Conservation (phyloP, 768 basidiomycete species). For the Coprinopsis cinerea region DNA sequence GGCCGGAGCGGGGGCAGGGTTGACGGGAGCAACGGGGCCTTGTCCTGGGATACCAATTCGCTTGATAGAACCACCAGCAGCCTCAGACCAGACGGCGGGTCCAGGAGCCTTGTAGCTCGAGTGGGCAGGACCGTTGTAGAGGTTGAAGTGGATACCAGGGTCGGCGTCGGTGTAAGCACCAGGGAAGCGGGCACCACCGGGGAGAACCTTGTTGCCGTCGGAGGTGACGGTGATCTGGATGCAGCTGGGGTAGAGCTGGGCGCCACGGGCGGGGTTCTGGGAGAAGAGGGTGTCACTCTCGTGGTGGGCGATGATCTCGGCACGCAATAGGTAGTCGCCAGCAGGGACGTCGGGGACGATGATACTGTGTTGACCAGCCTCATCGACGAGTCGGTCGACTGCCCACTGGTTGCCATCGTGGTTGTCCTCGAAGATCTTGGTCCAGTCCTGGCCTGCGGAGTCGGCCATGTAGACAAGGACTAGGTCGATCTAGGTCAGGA, state of each 20-base stretch:
- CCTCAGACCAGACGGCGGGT: slow-evolving; percentile 25
- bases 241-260: slow-evolving; percentile 46
- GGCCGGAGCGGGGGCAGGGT: slow-evolving; percentile 7
- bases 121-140: slow-evolving; percentile 20
- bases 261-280: slow-evolving; percentile 31
- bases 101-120: slow-evolving; percentile 25
- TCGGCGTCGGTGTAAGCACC: slow-evolving; percentile 25
- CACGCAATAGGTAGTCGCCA: slow-evolving; percentile 31
- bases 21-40: slow-evolving; percentile 6
- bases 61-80: slow-evolving; percentile 22
- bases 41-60: slow-evolving; percentile 16
- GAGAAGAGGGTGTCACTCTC: slow-evolving; percentile 26
- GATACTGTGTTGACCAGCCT: slow-evolving; percentile 27
- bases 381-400: slow-evolving; percentile 25
- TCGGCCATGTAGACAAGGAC: slow-evolving; percentile 29
- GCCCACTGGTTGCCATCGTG: slow-evolving; percentile 23
- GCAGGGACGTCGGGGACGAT: slow-evolving; percentile 28
- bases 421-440: slow-evolving; percentile 26
- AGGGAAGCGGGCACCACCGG: slow-evolving; percentile 25
- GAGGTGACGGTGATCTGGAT: slow-evolving; percentile 38
- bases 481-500: slow-evolving; percentile 4
- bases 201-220: slow-evolving; percentile 19
- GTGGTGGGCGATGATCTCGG: slow-evolving; percentile 30
- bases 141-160: slow-evolving; percentile 29
- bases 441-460: slow-evolving; percentile 25